Conservation (phyloP, 73 alveolate genomes). For the Blepharisma japonicum region DNA sequence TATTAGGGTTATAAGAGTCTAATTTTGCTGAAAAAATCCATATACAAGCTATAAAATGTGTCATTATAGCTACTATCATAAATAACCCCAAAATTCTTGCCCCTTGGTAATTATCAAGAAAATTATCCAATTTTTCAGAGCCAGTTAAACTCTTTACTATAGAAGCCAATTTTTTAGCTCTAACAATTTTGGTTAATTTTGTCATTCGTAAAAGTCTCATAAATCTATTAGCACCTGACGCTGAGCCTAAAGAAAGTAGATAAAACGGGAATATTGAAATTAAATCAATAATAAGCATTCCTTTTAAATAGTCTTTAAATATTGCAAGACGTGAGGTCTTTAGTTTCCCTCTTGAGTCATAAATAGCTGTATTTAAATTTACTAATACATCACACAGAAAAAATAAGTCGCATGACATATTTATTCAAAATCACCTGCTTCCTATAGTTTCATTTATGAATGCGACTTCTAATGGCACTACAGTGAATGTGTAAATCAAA, state of each 20-base stretch:
- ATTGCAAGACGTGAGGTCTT: neutral
- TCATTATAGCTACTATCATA: neutral
- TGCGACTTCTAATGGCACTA: neutral
- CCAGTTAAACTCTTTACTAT: conserved; percentile 14
- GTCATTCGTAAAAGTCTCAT: neutral
- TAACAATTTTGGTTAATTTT: neutral
- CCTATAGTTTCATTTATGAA: neutral
- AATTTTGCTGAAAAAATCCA: conserved; percentile 46
- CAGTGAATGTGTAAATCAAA: neutral
- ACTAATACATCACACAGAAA: neutral
- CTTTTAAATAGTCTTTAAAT: neutral
- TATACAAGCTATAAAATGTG: conserved; percentile 40
- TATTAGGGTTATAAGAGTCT: conserved; percentile 33
- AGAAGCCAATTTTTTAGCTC: neutral
- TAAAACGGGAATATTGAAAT: conserved; percentile 1
- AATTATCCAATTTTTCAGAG: neutral
- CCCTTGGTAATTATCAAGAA: neutral
- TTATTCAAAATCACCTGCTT: neutral
- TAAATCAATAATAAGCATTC: neutral
- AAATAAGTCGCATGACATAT: neutral
- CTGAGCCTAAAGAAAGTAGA: neutral
- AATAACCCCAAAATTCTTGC: neutral
- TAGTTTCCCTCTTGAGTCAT: neutral
- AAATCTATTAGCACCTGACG: neutral
- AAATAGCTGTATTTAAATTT: neutral